A percentile compares a stretch with the other conserved stretches of the same genome.
Evolutionary conservation across 2,329 filamentous ascomycete genomes (phyloP).

Genomic region (Microdochium bolleyi): DNA sequence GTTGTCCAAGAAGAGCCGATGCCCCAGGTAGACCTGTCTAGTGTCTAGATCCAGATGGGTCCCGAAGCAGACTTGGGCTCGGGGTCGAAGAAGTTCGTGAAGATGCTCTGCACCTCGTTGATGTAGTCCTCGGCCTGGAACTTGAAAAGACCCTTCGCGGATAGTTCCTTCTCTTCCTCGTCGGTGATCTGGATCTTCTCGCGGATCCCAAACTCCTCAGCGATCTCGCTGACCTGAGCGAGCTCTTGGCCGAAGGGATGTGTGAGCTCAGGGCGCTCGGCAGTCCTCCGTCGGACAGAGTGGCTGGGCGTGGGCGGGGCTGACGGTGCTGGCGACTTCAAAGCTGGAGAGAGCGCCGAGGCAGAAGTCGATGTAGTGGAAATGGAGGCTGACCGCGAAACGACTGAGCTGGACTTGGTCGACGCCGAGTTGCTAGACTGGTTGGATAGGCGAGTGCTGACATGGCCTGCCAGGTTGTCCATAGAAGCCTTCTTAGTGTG

Average conservation of each 20-base stretch:
- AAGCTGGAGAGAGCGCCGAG: conserved; percentile 24
- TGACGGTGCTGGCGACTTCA: conserved; percentile 19
- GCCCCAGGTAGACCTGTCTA: no score
- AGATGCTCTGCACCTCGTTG: conserved; percentile 65
- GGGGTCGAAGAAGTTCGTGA: conserved; percentile 48
- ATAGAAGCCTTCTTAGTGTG: conserved; percentile 81
- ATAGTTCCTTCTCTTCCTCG: conserved; percentile 66
- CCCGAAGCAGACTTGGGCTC: conserved; percentile 16
- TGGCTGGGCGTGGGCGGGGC: conserved; percentile 22
- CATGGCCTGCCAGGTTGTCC: conserved; percentile 59
- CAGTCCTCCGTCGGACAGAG: conserved; percentile 10
- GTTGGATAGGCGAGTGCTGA: conserved; percentile 44
- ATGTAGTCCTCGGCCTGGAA: conserved; percentile 80
- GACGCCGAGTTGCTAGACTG: conserved; percentile 44
- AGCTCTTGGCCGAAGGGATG: conserved; percentile 85
- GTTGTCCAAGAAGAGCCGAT: not conserved
- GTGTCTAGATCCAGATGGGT: conserved; percentile 38
- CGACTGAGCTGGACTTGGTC: conserved; percentile 46
- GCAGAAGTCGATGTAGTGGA: conserved; percentile 43
- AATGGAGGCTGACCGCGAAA: conserved; percentile 49
- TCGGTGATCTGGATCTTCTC: conserved; percentile 54
- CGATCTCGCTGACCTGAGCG: conserved; percentile 85
- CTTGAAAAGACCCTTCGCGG: conserved; percentile 60
- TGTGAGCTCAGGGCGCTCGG: conserved; percentile 11
- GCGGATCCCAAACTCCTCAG: conserved; percentile 72